Base-by-base conservation (phyloP, 2,329 filamentous ascomycete species). In the Tolypocladium cylindrosporum region DNA sequence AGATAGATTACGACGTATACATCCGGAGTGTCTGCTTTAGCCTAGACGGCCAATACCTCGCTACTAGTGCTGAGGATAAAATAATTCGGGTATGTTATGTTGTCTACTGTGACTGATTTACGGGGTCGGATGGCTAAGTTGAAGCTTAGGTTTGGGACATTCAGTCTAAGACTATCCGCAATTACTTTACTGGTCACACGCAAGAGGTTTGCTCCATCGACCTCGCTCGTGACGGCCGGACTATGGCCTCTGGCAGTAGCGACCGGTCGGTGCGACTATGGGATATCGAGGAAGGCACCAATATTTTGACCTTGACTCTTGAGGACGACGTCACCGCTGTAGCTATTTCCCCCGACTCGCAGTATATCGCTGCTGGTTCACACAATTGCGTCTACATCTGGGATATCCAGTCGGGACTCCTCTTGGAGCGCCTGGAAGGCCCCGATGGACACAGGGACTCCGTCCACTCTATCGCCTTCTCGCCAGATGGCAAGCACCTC, bases 1-100 rank as follows among this genome's bases (percentile, higher is more conserved):
- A 95, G 64, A 86, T 92, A 65, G 36, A 10, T 4, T 87, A 6
- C 27, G 27, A 97, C 74, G 79, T 97, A 37, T 97, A 97, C 74
- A 97, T 97, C 67, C 82, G 94, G 66, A 97, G 93, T 68, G 94
- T 99, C 57, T 99, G 94, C 79, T 99, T 99, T 80, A 97, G 93
- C 70, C 94, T 94, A 13, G 92, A 97, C 71, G 93, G 94, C 61
- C 88, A 89, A 68, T 96, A 91, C 67, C 83, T 99, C 40, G 94
- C 94, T 4, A 97, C 94, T n/a, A 94, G 94, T 70, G 94, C 94
- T 1, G 94, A 97, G 72, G 94, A 99, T 75, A 97, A 97, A 78
- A 83, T 96, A 68, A 97, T 99, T 70, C 82, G 94, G 67, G 91
- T 93, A 82, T 77, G 88, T 31, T 31, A 6, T 31, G 77, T 59